Conservation (phyloP, 2,329 filamentous ascomycete genomes). For the Allantophomopsis lycopodina region DNA sequence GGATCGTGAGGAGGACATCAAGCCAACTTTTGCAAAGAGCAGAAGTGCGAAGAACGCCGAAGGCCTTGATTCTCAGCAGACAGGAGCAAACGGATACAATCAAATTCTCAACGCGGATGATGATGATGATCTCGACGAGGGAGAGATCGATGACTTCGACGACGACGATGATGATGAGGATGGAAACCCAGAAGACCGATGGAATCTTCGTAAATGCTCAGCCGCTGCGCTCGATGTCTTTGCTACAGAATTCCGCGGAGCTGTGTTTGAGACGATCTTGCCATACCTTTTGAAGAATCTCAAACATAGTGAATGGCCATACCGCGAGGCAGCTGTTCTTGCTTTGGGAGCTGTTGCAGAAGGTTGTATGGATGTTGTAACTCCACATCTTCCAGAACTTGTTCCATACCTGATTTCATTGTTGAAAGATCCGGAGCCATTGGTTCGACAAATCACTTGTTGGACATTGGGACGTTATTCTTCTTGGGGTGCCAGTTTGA, state of each 20-base stretch:
- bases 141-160: slow-evolving; percentile 66
- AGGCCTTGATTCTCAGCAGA: slow-evolving; percentile 30
- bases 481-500: slow-evolving; percentile 71
- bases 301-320: slow-evolving; percentile 78
- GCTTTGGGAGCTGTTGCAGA: slow-evolving; percentile 91
- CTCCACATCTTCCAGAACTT: slow-evolving; percentile 79
- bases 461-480: slow-evolving; percentile 96
- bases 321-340: slow-evolving; percentile 86
- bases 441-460: slow-evolving; percentile 93
- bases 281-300: slow-evolving; percentile 88
- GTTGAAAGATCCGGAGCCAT: slow-evolving; percentile 71
- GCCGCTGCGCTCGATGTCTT: slow-evolving; percentile 91
- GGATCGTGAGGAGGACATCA: slow-evolving; percentile 81
- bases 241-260: slow-evolving; percentile 74
- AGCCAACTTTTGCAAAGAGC: slow-evolving; percentile 76
- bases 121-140: slow-evolving; percentile 73
- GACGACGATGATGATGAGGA: slow-evolving; percentile 58
- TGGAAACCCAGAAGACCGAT: slow-evolving; percentile 75
- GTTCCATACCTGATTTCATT: slow-evolving; percentile 83
- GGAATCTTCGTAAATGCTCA: slow-evolving; percentile 95
- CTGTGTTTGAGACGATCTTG: slow-evolving; percentile 82
- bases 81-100: slow-evolving; percentile 36
- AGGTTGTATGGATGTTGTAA: slow-evolving; percentile 81
- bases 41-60: slow-evolving; percentile 30
- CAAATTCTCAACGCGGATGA: slow-evolving; percentile 34